phyloP scores from a whole-genome alignment of 208 protist genomes.

The Trypanosoma avium region DNA sequence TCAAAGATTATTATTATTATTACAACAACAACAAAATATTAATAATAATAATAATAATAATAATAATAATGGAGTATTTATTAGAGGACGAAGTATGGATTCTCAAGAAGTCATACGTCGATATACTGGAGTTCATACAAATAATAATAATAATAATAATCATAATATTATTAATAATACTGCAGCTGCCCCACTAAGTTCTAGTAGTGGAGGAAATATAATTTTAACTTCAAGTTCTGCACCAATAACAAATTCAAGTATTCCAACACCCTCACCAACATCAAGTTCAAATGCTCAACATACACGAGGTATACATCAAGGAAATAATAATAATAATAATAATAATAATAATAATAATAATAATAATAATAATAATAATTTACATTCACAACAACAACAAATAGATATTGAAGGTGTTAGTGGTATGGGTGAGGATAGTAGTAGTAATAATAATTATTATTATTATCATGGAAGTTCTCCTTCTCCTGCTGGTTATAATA shows the following conservation, averaged over 20 bases:
- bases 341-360: background rate
- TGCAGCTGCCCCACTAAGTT: background rate
- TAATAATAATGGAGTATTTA: no score
- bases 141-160: no score
- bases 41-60: no score
- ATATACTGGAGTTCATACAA: no score
- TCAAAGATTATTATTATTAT: slow-evolving; percentile 63
- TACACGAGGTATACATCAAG: background rate
- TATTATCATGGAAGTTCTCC: background rate
- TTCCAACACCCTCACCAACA: slow-evolving; percentile 19
- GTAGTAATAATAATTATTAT: background rate
- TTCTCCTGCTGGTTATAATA: background rate
- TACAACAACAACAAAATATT: no score
- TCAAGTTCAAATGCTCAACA: slow-evolving; percentile 1
- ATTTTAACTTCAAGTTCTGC: background rate
- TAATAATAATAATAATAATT: background rate
- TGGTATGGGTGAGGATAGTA: background rate
- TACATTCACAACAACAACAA: background rate
- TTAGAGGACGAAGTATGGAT: no score
- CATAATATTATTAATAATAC: slow-evolving; percentile 7
- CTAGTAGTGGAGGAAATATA: background rate
- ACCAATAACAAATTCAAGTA: background rate
- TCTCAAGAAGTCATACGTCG: no score
- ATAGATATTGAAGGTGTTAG: background rate
- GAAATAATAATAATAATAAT: background rate